Evolutionary conservation across 768 basidiomycete genomes (phyloP), one percentile per base, ranked within the genome.

Genomic region (Imleria badia): DNA sequence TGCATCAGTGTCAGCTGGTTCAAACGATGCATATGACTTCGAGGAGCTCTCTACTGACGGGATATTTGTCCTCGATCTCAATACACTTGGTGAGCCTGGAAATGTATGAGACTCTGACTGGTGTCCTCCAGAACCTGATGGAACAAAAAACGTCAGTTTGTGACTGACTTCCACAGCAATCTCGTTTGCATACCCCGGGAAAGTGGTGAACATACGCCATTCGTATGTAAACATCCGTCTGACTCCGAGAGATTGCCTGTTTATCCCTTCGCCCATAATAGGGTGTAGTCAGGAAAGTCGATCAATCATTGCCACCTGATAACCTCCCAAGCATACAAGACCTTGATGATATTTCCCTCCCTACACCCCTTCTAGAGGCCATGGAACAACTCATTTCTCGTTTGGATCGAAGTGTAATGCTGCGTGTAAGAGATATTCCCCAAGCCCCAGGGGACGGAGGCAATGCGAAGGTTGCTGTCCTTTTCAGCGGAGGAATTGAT

Each of bases 401-500:
- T 20, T 67, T 96, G 30, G 81, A 85, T 56, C 70, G 70, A 54
- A 92, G 90, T 55, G 88, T 94, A 3, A 77, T 75, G 70, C 73
- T 86, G 33, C 80, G 81, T 4, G 86, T 94, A 13, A 77, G 73
- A 36, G 76, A 89, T 66, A 88, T 96, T 31, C 91, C 92, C 14
- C 66, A 67, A 39, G 47, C 65, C 78, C 79, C 59, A 50, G 59
- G 55, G 13, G 55, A 54, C 4, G 51, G 64, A 48, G 75, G 76
- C 8, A 68, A 75, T 46, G 77, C 86, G 5, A 79, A 87, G 48
- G 76, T 97, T 3, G 94, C 89, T 3, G 78, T 99, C 10, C 79
- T 99, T 10, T 99, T 98, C 70, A 96, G 93, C 35, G 97, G 97
- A 30, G 97, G 97, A 0, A 92, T 99, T 41, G 97, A 99, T 67